Percentiles rank a stretch among this genome's conserved stretches.
These are phyloP conservation scores for Eremochloa ophiuroides DNA, from an alignment of 176 grass and related monocot genomes.

Conservation along the genomic window DNA sequence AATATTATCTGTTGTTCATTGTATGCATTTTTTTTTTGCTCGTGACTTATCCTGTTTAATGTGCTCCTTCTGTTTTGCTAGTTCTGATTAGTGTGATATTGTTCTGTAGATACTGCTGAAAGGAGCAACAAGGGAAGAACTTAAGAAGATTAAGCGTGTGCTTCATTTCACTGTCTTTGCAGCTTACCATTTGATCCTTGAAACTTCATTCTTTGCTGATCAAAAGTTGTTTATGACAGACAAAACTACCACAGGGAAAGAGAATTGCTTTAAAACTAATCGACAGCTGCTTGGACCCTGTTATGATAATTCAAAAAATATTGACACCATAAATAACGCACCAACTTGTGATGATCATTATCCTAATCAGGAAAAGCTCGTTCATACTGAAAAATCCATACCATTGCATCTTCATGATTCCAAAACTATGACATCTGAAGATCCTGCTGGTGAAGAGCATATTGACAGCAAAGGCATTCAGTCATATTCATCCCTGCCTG, in stretches of 20 bases:
- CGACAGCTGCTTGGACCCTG: background rate
- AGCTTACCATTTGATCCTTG: constrained; percentile 90
- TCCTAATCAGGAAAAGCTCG: constrained; percentile 33
- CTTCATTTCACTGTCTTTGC: constrained; percentile 91
- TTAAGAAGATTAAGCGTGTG: constrained; percentile 87
- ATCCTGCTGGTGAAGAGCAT: constrained; percentile 1
- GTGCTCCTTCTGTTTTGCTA: background rate
- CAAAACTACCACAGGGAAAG: constrained; percentile 38
- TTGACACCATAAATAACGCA: constrained; percentile 11
- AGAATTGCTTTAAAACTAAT: constrained; percentile 33
- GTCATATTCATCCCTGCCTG: constrained; percentile 16
- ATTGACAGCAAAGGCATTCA: background rate
- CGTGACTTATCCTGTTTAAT: background rate
- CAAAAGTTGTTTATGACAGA: constrained; percentile 63
- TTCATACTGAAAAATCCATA: background rate
- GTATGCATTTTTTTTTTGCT: background rate
- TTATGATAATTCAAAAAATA: constrained; percentile 32
- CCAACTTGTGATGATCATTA: constrained; percentile 29
- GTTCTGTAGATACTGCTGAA: constrained; percentile 85
- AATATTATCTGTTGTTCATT: background rate
- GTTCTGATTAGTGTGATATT: constrained; percentile 5
- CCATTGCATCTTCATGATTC: constrained; percentile 15
- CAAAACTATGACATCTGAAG: constrained; percentile 9
- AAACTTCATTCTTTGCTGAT: constrained; percentile 90
- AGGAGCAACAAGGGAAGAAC: constrained; percentile 70